Base-by-base conservation (phyloP, 208 protist genomes). In the Wallacemonas collosoma region DNA sequence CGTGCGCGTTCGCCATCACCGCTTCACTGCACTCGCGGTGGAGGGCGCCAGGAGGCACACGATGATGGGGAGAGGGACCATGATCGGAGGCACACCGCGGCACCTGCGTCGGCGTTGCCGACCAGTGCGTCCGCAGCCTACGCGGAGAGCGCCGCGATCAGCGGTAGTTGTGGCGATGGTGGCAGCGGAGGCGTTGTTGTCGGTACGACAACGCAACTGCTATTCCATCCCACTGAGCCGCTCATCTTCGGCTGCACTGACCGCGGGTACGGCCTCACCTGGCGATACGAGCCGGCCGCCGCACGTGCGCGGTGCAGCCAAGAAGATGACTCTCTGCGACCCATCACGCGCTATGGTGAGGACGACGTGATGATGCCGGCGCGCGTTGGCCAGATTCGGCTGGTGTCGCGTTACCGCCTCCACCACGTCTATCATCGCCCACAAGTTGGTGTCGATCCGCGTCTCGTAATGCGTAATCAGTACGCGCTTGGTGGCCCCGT, bases 191-290 rank as follows among this genome's bases (percentile, higher is more conserved):
- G 53, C 53, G 62, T n/a, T 5, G 17, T 5, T 48, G 62, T 50
- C 5, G 62, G 62, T 17, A 68, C 26, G 14, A 55, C 62, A 44
- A 38, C 77, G 56, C 68, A 72, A 5, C 47, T 86, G 7, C 66
- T 87, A 12, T 92, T 94, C 68, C 86, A 94, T 72, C 84, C 86
- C 12, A 80, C 82, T 38, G 76, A 80, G 69, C 81, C 73, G 26
- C 71, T 88, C 43, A 68, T 89, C 48, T 67, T 90, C 39, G 85
- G 82, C 57, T 80, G 72, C 48, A 90, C 89, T 44, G 81, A 79
- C 40, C 80, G 82, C 8, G 86, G 85, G 5, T 62, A 86, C 53
- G 67, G 91, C 68, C 83, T 85, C 39, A 81, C 88, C 57, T 94
- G 89, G 89, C 79, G 71, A 9, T 86, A 86, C 71, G 72, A 76